These are phyloP conservation scores for Herpetomonas tarakana DNA, from an alignment of 208 protist genomes.

Conservation along the genomic window DNA sequence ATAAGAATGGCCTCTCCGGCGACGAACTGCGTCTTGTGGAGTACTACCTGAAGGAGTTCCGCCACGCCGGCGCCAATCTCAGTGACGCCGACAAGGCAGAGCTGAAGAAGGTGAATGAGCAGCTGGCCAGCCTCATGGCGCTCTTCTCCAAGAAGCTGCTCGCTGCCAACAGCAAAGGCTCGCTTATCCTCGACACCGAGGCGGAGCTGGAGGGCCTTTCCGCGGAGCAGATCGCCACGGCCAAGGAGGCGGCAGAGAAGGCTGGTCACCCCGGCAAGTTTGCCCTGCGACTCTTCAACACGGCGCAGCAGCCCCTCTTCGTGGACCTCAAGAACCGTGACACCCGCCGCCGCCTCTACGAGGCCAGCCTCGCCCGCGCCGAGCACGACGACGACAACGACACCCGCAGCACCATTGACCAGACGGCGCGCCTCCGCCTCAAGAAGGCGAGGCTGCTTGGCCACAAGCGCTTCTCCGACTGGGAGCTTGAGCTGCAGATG, in stretches of 20 bases:
- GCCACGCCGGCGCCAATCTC: slow-evolving; percentile 31
- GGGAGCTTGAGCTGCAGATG: slow-evolving; percentile 46
- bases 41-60: slow-evolving; percentile 29
- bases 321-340: slow-evolving; percentile 29
- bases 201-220: slow-evolving; percentile 39
- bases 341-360: slow-evolving; percentile 35
- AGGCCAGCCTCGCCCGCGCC: slow-evolving; percentile 27
- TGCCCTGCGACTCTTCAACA: slow-evolving; percentile 44
- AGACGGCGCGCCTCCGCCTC: slow-evolving; percentile 36
- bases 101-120: slow-evolving; percentile 37
- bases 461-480: slow-evolving; percentile 48
- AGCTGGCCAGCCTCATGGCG: slow-evolving; percentile 32
- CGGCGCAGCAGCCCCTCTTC: slow-evolving; percentile 49
- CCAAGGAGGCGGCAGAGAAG: slow-evolving; percentile 28
- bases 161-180: slow-evolving; percentile 19
- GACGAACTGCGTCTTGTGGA: slow-evolving; percentile 34
- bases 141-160: slow-evolving; percentile 37
- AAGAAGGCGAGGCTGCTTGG: slow-evolving; percentile 41
- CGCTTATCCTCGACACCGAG: slow-evolving; percentile 29
- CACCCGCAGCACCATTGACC: slow-evolving; percentile 20
- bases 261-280: slow-evolving; percentile 37
- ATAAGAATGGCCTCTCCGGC: slow-evolving; percentile 15
- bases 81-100: slow-evolving; percentile 24
- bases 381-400: slow-evolving; percentile 22
- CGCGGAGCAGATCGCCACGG: slow-evolving; percentile 24